These are phyloP conservation scores for Dendrobium chrysotoxum DNA, from an alignment of 106 monocot genomes.

Conservation along the genomic window DNA sequence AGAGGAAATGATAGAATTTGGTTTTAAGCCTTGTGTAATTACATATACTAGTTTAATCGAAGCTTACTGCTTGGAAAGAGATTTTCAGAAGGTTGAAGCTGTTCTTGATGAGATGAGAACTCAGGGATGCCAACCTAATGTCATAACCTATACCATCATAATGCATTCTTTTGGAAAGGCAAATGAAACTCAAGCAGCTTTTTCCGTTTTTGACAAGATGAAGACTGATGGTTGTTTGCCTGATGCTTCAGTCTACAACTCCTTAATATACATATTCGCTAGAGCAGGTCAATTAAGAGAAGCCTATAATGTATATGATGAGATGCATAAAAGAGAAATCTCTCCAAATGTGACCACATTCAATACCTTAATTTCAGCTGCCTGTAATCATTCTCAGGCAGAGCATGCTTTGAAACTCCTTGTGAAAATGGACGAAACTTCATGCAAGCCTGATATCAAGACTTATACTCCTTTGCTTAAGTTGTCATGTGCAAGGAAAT, in stretches of 20 bases:
- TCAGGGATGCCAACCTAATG: conserved; percentile 61
- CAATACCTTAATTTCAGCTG: conserved; percentile 64
- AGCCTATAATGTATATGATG: too few species aligned
- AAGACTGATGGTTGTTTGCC: conserved; percentile 50
- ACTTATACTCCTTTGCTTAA: conserved; percentile 67
- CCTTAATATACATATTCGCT: conserved; percentile 23
- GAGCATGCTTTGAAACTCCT: conserved; percentile 55
- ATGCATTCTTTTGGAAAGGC: conserved; percentile 86
- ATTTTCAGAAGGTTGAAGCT: conserved; percentile 47
- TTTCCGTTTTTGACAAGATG: conserved; percentile 48
- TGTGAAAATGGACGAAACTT: conserved; percentile 43
- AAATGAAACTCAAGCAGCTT: conserved; percentile 47
- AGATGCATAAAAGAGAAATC: conserved; percentile 12
- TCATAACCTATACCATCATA: conserved; percentile 81
- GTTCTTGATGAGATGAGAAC: conserved; percentile 59
- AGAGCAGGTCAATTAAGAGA: conserved; percentile 3
- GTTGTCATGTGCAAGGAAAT: conserved; percentile 50
- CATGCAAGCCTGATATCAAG: conserved; percentile 61
- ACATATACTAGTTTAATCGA: conserved; percentile 75
- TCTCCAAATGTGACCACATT: conserved; percentile 27
- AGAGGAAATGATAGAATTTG: conserved; percentile 61
- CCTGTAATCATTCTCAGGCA: conserved; percentile 51
- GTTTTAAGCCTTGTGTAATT: conserved; percentile 76
- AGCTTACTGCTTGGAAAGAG: conserved; percentile 61
- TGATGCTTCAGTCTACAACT: conserved; percentile 76